These are phyloP conservation scores for Pseudogymnoascus verrucosus DNA, from an alignment of 2,329 filamentous ascomycete species.

Conservation along the genomic window DNA sequence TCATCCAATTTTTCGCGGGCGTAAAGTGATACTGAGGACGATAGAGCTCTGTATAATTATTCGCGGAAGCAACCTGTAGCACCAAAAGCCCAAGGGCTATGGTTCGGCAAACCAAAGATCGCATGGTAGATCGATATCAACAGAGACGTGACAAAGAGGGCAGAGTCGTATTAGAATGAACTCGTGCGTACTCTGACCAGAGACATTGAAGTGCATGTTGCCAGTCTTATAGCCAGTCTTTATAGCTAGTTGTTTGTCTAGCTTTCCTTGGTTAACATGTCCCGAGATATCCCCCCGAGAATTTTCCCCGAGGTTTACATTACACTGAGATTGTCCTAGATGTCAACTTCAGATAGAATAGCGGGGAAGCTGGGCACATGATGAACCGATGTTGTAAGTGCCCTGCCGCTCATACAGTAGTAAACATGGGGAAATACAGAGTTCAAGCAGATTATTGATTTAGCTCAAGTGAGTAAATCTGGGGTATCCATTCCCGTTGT, in stretches of 20 bases:
- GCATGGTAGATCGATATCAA: not conserved
- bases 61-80: not conserved
- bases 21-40: constrained; percentile 40
- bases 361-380: not conserved
- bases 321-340: not conserved
- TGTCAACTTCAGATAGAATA: not conserved
- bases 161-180: not conserved
- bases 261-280: not conserved
- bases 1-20: constrained; percentile 44
- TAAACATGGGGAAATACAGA: not conserved
- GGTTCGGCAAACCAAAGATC: not conserved
- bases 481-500: not conserved
- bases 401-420: not conserved
- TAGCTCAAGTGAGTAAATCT: not conserved
- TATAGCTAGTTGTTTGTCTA: not conserved
- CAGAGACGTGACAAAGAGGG: not conserved
- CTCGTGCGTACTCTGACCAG: not conserved
- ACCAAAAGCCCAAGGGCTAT: not conserved
- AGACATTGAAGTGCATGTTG: not conserved
- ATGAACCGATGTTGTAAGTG: not conserved
- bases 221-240: not conserved
- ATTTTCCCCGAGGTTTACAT: not conserved
- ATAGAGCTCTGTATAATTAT: not conserved
- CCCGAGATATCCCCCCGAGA: not conserved
- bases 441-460: not conserved